phyloP scores from a whole-genome alignment of 495 filamentous ascomycete genomes.

The Hypoxylon lienhwacheense region DNA sequence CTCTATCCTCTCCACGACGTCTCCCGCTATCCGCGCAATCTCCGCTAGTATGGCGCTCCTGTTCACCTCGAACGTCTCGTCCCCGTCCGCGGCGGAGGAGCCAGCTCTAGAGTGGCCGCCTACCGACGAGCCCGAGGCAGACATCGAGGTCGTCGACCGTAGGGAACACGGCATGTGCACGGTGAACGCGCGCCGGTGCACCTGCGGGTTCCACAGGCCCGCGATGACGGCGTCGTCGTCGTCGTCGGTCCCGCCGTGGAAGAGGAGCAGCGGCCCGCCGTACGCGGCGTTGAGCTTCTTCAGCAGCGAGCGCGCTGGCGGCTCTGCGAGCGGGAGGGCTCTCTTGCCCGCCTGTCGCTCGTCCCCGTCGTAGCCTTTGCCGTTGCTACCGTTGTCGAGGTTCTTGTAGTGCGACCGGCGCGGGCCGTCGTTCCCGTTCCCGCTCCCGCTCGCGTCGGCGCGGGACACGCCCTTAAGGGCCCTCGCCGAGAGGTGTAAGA shows the following conservation, averaged over 20 bases:
- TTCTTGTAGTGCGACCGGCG: slow-evolving; percentile 69
- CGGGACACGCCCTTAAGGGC: slow-evolving; percentile 42
- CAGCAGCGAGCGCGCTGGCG: slow-evolving; percentile 57
- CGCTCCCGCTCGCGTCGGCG: slow-evolving; percentile 32
- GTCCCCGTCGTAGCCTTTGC: background rate
- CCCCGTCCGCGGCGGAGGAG: slow-evolving; percentile 16
- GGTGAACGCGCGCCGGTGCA: slow-evolving; percentile 60
- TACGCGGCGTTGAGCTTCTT: slow-evolving; percentile 63
- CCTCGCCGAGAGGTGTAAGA: slow-evolving; percentile 68
- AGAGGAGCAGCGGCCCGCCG: slow-evolving; percentile 68
- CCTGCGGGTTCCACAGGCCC: slow-evolving; percentile 79
- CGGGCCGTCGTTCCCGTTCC: slow-evolving; percentile 20
- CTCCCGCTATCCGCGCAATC: slow-evolving; percentile 69
- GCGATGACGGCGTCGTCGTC: slow-evolving; percentile 62
- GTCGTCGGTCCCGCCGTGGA: slow-evolving; percentile 62
- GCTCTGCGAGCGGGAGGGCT: slow-evolving; percentile 48
- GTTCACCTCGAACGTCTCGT: slow-evolving; percentile 63
- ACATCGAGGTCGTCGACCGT: too few species aligned
- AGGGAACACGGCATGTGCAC: slow-evolving; percentile 71
- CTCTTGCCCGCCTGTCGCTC: slow-evolving; percentile 33
- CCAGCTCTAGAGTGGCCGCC: too few species aligned
- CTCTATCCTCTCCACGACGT: slow-evolving; percentile 62
- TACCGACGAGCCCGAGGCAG: too few species aligned
- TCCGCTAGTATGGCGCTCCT: slow-evolving; percentile 74
- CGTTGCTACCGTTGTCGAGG: slow-evolving; percentile 47